Evolutionary conservation across 257 asterid genomes (phyloP).

Genomic region (Solanum dulcamara): DNA sequence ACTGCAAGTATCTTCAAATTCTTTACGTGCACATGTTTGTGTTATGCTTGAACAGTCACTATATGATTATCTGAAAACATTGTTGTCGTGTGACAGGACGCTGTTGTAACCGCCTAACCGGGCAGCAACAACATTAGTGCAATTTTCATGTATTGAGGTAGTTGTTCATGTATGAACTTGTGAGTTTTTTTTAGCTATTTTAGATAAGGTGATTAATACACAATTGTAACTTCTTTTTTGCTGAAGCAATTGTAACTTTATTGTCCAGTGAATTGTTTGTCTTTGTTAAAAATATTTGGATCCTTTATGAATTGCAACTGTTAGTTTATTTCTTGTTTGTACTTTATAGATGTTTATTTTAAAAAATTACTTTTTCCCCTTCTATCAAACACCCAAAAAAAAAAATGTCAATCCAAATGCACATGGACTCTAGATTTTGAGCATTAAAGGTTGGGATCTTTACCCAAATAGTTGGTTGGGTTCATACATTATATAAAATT

Average conservation of each 20-base stretch:
- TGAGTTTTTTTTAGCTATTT: not conserved
- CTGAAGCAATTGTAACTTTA: not conserved
- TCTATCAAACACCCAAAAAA: too few species aligned
- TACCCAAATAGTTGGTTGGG: too few species aligned
- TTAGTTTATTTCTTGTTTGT: too few species aligned
- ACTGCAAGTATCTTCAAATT: not conserved
- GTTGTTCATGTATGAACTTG: not conserved
- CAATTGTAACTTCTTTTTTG: not conserved
- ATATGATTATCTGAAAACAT: not conserved
- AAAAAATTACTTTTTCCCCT: too few species aligned
- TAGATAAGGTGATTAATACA: not conserved
- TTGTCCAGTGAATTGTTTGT: not conserved
- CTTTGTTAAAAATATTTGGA: not conserved
- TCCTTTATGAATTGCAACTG: not conserved
- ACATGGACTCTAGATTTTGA: too few species aligned
- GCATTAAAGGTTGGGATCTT: too few species aligned
- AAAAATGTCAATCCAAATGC: too few species aligned
- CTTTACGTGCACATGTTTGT: not conserved
- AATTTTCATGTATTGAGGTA: not conserved
- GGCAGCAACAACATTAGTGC: not conserved
- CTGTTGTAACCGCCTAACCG: not conserved
- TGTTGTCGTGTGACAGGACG: not conserved
- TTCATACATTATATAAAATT: too few species aligned
- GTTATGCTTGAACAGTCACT: not conserved
- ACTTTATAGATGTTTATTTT: too few species aligned